Base-by-base conservation (phyloP, 2,329 filamentous ascomycete genomes). In the Nemania sp. region DNA sequence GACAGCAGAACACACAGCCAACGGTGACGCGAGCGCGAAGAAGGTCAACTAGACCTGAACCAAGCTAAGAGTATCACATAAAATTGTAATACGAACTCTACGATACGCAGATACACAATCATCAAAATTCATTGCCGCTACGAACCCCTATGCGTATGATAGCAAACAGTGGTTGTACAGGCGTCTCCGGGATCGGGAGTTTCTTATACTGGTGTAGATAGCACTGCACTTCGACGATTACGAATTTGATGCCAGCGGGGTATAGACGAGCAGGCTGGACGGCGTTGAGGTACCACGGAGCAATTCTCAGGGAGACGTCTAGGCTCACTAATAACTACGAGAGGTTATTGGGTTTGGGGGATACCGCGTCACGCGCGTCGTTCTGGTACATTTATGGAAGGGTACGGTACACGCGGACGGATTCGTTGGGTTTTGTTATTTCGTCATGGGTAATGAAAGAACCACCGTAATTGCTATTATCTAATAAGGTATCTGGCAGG, bases 1-100 rank as follows among this genome's bases (percentile, higher is more conserved):
- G 64, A 73, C 67, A 49, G 62, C 71, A 46, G 71, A 75, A 52
- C 68, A 69, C 5, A 71, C 26, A 4, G 36, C 22, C 15, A 33
- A 51, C 8, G 42, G 26, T 6, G n/a, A 48, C 7, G 31, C 44
- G n/a, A 52, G 68, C 36, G 70, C 68, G 24, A 75, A 78, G 64
- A 79, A 79, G 72, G 28, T 30, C 9, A 60, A 67, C 9, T 66
- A 52, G 44, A 46, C 39, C 33, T 12, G 2, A 28, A 26, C 3
- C n/a, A 40, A 9, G 24, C 17, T 12, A 12, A 20, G 12, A n/a
- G 15, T 15, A 19, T 23, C 5, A 2, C 15, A n/a, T 33, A 4
- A 9, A 26, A 22, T 30, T 17, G 11, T 22, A 22, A n/a, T 15
- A 5, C 33, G 14, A 33, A 23, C 28, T 26, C 31, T 34, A 44